These are phyloP conservation scores for Cyclocybe aegerita DNA, from an alignment of 768 basidiomycete genomes.

Conservation along the genomic window DNA sequence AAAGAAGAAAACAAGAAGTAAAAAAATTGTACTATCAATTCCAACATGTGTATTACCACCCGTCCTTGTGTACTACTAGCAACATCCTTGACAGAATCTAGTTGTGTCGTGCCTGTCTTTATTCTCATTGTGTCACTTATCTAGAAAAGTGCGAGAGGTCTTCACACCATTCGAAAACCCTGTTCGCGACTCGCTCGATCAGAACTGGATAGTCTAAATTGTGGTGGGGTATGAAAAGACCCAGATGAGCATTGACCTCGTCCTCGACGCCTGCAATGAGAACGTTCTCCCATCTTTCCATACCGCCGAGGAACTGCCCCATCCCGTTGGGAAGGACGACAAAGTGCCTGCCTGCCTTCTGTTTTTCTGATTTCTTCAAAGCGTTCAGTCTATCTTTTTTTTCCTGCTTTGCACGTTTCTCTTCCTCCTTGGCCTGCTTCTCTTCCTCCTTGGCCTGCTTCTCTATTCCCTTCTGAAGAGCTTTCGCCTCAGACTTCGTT, in stretches of 20 bases:
- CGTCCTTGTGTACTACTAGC: too few species aligned
- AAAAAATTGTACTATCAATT: too few species aligned
- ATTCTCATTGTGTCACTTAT: too few species aligned
- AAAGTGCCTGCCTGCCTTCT: conserved; percentile 42
- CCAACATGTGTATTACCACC: too few species aligned
- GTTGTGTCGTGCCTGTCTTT: too few species aligned
- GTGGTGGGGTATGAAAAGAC: conserved; percentile 48
- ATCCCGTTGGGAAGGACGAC: conserved; percentile 50
- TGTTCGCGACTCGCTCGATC: conserved; percentile 41
- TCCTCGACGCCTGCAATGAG: conserved; percentile 49
- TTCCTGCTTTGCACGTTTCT: conserved; percentile 8
- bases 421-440: conserved; percentile 16
- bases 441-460: conserved; percentile 13
- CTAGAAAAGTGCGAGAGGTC: conserved; percentile 4
- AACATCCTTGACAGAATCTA: background rate
- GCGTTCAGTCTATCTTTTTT: conserved; percentile 16
- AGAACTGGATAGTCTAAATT: conserved; percentile 53
- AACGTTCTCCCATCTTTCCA: conserved; percentile 51
- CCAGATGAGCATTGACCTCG: conserved; percentile 57
- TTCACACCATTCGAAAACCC: conserved; percentile 44
- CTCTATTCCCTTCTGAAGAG: background rate
- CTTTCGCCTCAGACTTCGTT: conserved; percentile 13
- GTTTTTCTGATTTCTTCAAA: conserved; percentile 17
- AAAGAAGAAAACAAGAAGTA: too few species aligned
- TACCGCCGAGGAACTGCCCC: conserved; percentile 38